Evolutionary conservation across 768 basidiomycete species (phyloP).

Genomic region (Hydnomerulius pinastri): DNA sequence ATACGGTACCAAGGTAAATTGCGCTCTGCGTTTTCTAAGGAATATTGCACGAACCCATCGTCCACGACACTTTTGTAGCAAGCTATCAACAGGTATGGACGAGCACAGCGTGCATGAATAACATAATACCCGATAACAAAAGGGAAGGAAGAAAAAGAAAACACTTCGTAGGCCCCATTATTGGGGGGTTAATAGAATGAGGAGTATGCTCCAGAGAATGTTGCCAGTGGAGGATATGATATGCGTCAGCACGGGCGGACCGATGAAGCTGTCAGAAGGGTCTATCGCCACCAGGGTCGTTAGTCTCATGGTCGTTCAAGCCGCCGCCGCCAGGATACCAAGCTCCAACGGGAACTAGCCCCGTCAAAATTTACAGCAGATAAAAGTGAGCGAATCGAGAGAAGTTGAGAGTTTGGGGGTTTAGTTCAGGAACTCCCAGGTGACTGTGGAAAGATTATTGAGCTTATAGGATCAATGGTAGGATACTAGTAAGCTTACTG

Average conservation of each 20-base stretch:
- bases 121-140: slow-evolving; percentile 20
- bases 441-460: slow-evolving; percentile 21
- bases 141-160: slow-evolving; percentile 4
- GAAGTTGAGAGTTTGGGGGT: background rate
- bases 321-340: slow-evolving; percentile 7
- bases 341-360: slow-evolving; percentile 22
- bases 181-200: slow-evolving; percentile 3
- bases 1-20: slow-evolving; percentile 1
- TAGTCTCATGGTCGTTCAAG: slow-evolving; percentile 33
- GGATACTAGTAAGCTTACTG: slow-evolving; percentile 43
- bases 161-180: background rate
- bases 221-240: slow-evolving; percentile 18
- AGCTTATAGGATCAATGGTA: background rate
- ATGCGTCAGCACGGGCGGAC: slow-evolving; percentile 21
- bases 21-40: slow-evolving; percentile 14
- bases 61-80: slow-evolving; percentile 9
- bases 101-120: slow-evolving; percentile 4
- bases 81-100: slow-evolving; percentile 12
- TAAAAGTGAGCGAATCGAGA: slow-evolving; percentile 11
- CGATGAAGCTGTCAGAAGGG: slow-evolving; percentile 23
- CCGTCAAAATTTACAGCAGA: slow-evolving; percentile 12
- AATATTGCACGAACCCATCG: slow-evolving; percentile 2
- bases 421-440: slow-evolving; percentile 24
- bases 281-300: slow-evolving; percentile 47
- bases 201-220: too few relatives aligned